Percentiles rank a stretch among this genome's conserved stretches.
Evolutionary conservation across 805 yeast species (phyloP).

Genomic region (Tetrapisispora iriomotensis): DNA sequence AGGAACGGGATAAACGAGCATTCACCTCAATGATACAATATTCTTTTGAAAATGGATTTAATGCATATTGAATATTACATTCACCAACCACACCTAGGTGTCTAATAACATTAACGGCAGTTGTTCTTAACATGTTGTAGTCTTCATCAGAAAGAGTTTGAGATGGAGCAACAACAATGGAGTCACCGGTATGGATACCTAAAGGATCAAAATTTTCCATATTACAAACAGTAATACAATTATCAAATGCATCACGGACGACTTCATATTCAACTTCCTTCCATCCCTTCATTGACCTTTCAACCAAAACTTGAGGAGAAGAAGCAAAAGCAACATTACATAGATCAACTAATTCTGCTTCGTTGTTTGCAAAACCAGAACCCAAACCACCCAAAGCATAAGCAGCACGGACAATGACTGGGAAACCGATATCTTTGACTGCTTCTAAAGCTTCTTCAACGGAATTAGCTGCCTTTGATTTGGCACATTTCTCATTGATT

Average conservation of each 20-base stretch:
- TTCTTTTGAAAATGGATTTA: constrained; percentile 87
- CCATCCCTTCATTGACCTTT: constrained; percentile 98
- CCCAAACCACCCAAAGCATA: constrained; percentile 97
- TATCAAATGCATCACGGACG: constrained; percentile 93
- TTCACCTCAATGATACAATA: constrained; percentile 96
- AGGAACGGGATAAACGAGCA: constrained; percentile 94
- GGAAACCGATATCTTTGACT: constrained; percentile 81
- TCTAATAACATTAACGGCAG: constrained; percentile 94
- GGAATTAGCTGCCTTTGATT: constrained; percentile 73
- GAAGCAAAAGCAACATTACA: constrained; percentile 91
- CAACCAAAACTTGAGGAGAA: constrained; percentile 92
- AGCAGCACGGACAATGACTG: constrained; percentile 95
- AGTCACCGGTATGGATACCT: constrained; percentile 98
- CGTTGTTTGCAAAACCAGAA: constrained; percentile 92
- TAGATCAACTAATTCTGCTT: constrained; percentile 67
- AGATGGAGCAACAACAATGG: constrained; percentile 97
- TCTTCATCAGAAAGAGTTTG: constrained; percentile 96
- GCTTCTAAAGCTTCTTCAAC: constrained; percentile 78
- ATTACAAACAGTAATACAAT: constrained; percentile 97
- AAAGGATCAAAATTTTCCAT: constrained; percentile 98
- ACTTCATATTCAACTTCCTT: constrained; percentile 98
- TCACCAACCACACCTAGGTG: constrained; percentile 99
- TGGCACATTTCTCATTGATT: constrained; percentile 91
- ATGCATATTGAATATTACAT: constrained; percentile 95
- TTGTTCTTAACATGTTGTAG: constrained; percentile 93